Conservation (phyloP, 225 moss, liverwort and hornwort species). For the Asterella californica region DNA sequence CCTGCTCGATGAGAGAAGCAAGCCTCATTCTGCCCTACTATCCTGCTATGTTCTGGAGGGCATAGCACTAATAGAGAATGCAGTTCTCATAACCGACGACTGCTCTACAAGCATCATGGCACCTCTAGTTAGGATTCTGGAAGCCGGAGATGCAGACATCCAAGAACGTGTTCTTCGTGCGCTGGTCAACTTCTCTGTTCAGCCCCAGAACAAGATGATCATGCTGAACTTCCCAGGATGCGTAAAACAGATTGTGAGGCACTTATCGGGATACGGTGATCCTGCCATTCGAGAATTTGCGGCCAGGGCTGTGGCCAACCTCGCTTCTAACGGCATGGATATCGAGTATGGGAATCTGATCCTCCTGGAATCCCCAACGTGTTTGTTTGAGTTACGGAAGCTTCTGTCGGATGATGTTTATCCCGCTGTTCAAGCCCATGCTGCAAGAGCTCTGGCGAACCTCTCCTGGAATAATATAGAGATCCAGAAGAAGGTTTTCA, state of each 20-base stretch:
- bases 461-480: slow-evolving; percentile 8
- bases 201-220: slow-evolving; percentile 6
- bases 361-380: background rate
- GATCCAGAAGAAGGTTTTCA: slow-evolving; percentile 6
- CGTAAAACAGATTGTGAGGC: slow-evolving; percentile 3
- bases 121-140: background rate
- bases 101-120: background rate
- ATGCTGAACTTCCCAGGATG: slow-evolving; percentile 8
- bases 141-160: background rate
- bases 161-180: slow-evolving; percentile 11
- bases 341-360: slow-evolving; percentile 4
- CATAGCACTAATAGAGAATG: slow-evolving; percentile 14
- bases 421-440: slow-evolving; percentile 8
- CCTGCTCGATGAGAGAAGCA: slow-evolving; percentile 2
- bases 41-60: slow-evolving; percentile 1
- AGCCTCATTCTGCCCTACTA: slow-evolving; percentile 2
- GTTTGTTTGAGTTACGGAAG: background rate
- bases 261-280: background rate
- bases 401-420: slow-evolving; percentile 1
- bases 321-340: slow-evolving; percentile 18
- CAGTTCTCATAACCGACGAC: background rate
- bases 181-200: slow-evolving; percentile 11
- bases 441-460: slow-evolving; percentile 15
- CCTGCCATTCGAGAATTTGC: slow-evolving; percentile 7
- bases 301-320: slow-evolving; percentile 4